Percentiles rank a stretch among this genome's conserved stretches.
phyloP scores from a whole-genome alignment of 371 early-diverging fungal genomes.

The Mucor mucedo region DNA sequence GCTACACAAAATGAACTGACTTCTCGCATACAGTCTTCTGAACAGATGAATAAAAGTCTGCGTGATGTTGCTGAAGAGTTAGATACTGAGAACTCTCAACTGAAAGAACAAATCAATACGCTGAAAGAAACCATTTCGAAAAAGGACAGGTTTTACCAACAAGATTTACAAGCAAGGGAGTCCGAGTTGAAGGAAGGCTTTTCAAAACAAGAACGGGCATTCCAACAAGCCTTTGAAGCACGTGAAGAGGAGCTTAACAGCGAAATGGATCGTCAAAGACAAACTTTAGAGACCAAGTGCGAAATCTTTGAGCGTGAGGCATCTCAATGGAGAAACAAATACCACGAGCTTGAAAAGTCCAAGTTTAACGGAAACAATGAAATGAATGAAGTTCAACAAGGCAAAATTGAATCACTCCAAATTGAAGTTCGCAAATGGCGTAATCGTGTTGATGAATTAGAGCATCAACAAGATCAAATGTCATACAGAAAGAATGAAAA shows the following conservation, averaged over 20 bases:
- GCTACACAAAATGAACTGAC: constrained; percentile 54
- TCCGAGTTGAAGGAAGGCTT: constrained; percentile 37
- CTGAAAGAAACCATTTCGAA: constrained; percentile 31
- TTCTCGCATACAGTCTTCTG: constrained; percentile 40
- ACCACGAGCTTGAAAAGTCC: constrained; percentile 14
- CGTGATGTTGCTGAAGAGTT: constrained; percentile 36
- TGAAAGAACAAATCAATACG: constrained; percentile 33
- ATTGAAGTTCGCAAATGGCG: constrained; percentile 30
- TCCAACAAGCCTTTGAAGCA: constrained; percentile 23
- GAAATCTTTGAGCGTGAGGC: constrained; percentile 31
- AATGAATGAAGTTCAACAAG: constrained; percentile 3
- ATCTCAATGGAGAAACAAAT: constrained; percentile 29
- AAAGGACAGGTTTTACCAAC: constrained; percentile 25
- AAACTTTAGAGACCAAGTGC: constrained; percentile 25
- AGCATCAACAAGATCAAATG: constrained; percentile 20
- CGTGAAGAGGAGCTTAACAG: constrained; percentile 32
- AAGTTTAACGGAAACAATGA: background rate
- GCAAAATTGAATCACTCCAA: constrained; percentile 21
- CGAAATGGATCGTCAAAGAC: constrained; percentile 25
- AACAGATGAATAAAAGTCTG: constrained; percentile 46
- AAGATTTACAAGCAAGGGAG: constrained; percentile 25
- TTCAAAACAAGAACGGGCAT: constrained; percentile 28
- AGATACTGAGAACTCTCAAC: constrained; percentile 33
- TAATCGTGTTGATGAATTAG: constrained; percentile 29
- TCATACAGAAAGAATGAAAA: constrained; percentile 13